Conservation (phyloP, 495 filamentous ascomycete species). For the Achaetomiella virescens region DNA sequence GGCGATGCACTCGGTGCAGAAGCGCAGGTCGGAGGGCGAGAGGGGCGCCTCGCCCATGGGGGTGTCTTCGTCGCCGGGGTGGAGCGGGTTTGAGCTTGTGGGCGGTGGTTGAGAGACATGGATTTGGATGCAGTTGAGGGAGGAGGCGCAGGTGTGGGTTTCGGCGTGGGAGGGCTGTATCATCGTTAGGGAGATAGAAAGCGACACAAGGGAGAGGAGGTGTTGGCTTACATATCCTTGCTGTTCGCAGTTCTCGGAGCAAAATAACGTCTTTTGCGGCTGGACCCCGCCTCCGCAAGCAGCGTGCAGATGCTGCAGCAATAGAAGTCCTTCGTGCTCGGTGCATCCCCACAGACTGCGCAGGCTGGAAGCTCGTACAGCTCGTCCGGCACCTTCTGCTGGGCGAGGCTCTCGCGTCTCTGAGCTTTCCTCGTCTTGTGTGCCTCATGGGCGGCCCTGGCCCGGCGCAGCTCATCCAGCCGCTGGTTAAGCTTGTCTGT, state of each 20-base stretch:
- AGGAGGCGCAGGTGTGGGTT: constrained; percentile 25
- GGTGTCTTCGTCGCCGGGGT: constrained; percentile 5
- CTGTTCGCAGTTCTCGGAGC: constrained; percentile 37
- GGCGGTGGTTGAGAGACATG: neutral
- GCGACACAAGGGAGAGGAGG: neutral
- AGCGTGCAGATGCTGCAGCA: constrained; percentile 39
- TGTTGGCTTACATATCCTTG: constrained; percentile 35
- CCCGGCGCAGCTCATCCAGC: constrained; percentile 38
- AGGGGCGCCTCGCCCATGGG: constrained; percentile 1
- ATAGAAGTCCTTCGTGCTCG: constrained; percentile 25
- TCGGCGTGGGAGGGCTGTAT: constrained; percentile 17
- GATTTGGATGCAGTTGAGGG: constrained; percentile 16
- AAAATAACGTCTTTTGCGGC: constrained; percentile 33
- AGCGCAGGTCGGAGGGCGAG: constrained; percentile 8
- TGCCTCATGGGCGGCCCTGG: constrained; percentile 38
- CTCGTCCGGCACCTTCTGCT: constrained; percentile 21
- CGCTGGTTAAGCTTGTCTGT: constrained; percentile 31
- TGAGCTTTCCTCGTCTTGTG: constrained; percentile 34
- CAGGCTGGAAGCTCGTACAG: constrained; percentile 34
- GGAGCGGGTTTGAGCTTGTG: constrained; percentile 3
- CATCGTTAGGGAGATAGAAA: neutral
- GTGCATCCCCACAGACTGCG: constrained; percentile 29
- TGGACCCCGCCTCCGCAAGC: constrained; percentile 23
- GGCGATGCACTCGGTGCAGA: constrained; percentile 40
- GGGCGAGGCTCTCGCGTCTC: constrained; percentile 17